A percentile compares a stretch with the other conserved stretches of the same genome.
phyloP scores from a whole-genome alignment of 2,329 filamentous ascomycete genomes.

The Alternaria ventricosa region DNA sequence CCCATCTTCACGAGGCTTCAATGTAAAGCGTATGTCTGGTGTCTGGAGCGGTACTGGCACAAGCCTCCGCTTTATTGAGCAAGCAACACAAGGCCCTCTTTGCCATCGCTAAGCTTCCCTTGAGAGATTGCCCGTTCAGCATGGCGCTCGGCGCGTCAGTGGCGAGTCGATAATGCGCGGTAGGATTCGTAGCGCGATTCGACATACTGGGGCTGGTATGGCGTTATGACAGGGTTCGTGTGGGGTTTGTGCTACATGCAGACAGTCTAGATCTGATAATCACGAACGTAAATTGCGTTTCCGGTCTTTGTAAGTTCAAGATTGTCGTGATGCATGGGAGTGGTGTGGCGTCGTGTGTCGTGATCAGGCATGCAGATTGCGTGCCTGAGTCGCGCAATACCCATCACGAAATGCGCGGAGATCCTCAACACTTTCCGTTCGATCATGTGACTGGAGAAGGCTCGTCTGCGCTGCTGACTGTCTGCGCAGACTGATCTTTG shows the following conservation, averaged over 20 bases:
- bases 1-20: background rate
- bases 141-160: background rate
- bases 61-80: background rate
- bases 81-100: background rate
- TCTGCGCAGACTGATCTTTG: background rate
- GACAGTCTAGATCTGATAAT: background rate
- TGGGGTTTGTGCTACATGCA: background rate
- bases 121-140: background rate
- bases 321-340: background rate
- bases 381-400: conserved; percentile 5
- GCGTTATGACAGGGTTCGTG: conserved; percentile 8
- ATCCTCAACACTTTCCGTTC: background rate
- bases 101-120: background rate
- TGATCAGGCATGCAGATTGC: conserved; percentile 2
- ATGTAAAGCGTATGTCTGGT: background rate
- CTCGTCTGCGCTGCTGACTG: background rate
- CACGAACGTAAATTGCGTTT: background rate
- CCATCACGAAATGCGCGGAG: background rate
- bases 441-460: no score
- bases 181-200: background rate
- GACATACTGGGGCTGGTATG: conserved; percentile 11
- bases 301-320: background rate
- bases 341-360: conserved; percentile 1
- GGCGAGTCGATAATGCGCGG: background rate
- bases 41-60: background rate